Evolutionary conservation across 176 grass and related monocot species (phyloP).

Genomic region (Hsuehochloa calcarea): DNA sequence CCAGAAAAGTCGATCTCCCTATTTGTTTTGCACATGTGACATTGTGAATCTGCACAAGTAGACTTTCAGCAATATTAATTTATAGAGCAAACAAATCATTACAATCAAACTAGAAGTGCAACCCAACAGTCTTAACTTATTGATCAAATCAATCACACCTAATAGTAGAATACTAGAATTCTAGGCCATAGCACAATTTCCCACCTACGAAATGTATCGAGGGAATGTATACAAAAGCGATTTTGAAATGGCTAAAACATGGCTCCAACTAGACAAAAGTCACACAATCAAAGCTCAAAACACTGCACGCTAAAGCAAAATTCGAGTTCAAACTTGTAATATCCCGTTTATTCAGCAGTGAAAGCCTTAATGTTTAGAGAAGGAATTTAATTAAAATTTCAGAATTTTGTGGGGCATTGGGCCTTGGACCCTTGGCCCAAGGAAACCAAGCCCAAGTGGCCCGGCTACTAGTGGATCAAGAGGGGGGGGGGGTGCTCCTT

Average conservation of each 20-base stretch:
- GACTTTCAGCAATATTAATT: slow-evolving; percentile 1
- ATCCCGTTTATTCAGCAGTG: no score
- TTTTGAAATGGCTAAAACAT: background rate
- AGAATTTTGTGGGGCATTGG: no score
- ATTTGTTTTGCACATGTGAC: slow-evolving; percentile 62
- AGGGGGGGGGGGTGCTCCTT: no score
- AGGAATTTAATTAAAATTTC: no score
- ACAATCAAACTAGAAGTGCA: background rate
- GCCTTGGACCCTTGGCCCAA: no score
- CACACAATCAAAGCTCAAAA: background rate
- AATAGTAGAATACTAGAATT: slow-evolving; percentile 7
- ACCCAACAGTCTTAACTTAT: background rate
- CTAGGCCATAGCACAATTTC: background rate
- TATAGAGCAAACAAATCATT: background rate
- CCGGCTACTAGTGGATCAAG: no score
- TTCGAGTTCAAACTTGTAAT: background rate
- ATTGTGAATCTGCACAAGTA: slow-evolving; percentile 63
- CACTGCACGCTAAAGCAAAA: background rate
- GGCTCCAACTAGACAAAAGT: background rate
- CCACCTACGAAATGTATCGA: background rate
- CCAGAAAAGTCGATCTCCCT: slow-evolving; percentile 61
- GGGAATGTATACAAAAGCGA: background rate
- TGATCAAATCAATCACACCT: slow-evolving; percentile 2
- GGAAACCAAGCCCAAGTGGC: no score
- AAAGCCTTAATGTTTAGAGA: no score